These are phyloP conservation scores for Ophiostoma ips DNA, from an alignment of 2,329 filamentous ascomycete species.

Conservation along the genomic window DNA sequence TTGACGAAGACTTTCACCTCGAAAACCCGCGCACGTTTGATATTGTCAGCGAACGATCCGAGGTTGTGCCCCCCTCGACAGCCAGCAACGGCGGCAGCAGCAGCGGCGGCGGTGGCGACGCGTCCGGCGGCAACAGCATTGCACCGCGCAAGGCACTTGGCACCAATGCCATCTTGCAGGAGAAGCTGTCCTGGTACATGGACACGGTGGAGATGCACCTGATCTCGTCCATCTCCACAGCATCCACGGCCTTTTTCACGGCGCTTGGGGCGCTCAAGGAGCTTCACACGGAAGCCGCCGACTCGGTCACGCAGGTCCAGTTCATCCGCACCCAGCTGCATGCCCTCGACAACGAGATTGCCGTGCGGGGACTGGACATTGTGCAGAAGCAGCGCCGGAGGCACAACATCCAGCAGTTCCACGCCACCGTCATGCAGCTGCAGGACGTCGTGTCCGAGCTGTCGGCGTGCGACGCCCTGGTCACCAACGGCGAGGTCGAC, in stretches of 20 bases:
- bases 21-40: constrained; percentile 96
- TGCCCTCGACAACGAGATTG: constrained; percentile 75
- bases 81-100: constrained; percentile 34
- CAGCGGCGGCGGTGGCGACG: too few species aligned
- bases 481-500: constrained; percentile 74
- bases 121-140: too few species aligned
- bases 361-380: constrained; percentile 69
- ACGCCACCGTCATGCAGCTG: constrained; percentile 71
- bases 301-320: constrained; percentile 80
- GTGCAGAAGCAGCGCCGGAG: constrained; percentile 68
- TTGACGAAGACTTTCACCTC: constrained; percentile 85
- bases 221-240: constrained; percentile 89
- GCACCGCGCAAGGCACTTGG: constrained; percentile 73
- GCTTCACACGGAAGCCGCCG: constrained; percentile 79
- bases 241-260: constrained; percentile 91
- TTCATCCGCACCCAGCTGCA: constrained; percentile 64
- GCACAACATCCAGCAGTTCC: constrained; percentile 73
- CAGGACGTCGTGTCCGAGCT: constrained; percentile 64
- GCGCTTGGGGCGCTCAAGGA: constrained; percentile 83
- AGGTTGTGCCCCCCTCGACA: constrained; percentile 64
- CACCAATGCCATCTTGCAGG: constrained; percentile 92
- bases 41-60: constrained; percentile 87
- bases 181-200: constrained; percentile 99
- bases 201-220: constrained; percentile 96
- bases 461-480: constrained; percentile 60